Conservation (phyloP, 257 asterid species). For the Salvia splendens region DNA sequence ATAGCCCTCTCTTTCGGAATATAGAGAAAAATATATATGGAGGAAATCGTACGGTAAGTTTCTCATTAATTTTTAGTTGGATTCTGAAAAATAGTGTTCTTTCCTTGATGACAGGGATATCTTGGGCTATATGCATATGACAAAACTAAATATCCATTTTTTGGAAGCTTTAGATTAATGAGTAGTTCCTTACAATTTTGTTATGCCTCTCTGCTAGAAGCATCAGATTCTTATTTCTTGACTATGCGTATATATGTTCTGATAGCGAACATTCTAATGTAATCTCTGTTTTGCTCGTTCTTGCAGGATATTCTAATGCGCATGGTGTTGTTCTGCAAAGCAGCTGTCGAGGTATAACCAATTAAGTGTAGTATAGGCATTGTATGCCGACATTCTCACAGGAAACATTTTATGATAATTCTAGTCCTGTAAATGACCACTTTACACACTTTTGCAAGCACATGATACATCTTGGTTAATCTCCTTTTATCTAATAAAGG, state of each 20-base stretch:
- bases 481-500: neutral
- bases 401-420: neutral
- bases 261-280: constrained; percentile 12
- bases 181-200: neutral
- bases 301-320: constrained; percentile 93
- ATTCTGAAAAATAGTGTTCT: constrained; percentile 4
- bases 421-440: too few relatives aligned
- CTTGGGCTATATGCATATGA: neutral
- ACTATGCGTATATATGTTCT: neutral
- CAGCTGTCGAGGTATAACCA: constrained; percentile 82
- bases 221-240: neutral
- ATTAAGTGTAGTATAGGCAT: constrained; percentile 18
- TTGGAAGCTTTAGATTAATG: neutral
- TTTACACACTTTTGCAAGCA: neutral
- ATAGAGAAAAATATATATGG: constrained; percentile 69
- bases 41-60: constrained; percentile 74
- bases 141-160: neutral
- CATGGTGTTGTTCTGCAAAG: constrained; percentile 92
- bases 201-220: neutral
- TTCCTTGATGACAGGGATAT: neutral
- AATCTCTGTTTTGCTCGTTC: constrained; percentile 26
- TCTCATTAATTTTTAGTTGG: constrained; percentile 13
- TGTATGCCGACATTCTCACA: neutral
- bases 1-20: constrained; percentile 61
- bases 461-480: neutral